Percentiles rank a stretch among this genome's conserved stretches.
Conservation (phyloP, 345 rosid species). For the Ricinus communis region DNA sequence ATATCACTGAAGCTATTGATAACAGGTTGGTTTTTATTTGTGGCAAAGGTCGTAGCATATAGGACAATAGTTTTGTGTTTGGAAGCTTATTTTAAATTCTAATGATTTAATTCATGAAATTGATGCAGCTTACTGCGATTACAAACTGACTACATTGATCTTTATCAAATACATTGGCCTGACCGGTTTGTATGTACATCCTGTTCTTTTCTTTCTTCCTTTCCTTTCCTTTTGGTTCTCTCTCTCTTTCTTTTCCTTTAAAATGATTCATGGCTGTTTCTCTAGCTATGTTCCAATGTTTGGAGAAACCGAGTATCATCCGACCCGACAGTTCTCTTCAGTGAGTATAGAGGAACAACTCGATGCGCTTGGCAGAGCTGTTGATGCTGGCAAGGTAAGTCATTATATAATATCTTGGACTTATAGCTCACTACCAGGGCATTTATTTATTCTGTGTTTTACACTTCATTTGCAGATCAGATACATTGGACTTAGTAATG, state of each 20-base stretch:
- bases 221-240: not conserved
- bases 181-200: constrained; percentile 66
- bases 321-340: constrained; percentile 39
- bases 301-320: constrained; percentile 58
- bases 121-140: constrained; percentile 47
- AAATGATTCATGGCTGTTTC: constrained; percentile 15
- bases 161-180: constrained; percentile 70
- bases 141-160: constrained; percentile 56
- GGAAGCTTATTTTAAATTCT: not conserved
- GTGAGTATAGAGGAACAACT: constrained; percentile 57
- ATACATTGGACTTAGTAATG: constrained; percentile 62
- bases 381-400: constrained; percentile 51
- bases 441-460: not conserved
- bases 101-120: not conserved
- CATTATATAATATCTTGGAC: constrained; percentile 1
- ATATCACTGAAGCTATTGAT: constrained; percentile 51
- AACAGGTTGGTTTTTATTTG: constrained; percentile 39
- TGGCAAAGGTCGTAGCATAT: too few relatives aligned
- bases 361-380: constrained; percentile 52
- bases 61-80: too few relatives aligned
- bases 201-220: constrained; percentile 8
- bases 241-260: not conserved
- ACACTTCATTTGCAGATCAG: constrained; percentile 40
- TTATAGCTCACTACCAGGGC: not conserved
- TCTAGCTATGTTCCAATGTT: constrained; percentile 60